Base-by-base conservation (phyloP, 805 yeast species). In the Candida fluviatilis region DNA sequence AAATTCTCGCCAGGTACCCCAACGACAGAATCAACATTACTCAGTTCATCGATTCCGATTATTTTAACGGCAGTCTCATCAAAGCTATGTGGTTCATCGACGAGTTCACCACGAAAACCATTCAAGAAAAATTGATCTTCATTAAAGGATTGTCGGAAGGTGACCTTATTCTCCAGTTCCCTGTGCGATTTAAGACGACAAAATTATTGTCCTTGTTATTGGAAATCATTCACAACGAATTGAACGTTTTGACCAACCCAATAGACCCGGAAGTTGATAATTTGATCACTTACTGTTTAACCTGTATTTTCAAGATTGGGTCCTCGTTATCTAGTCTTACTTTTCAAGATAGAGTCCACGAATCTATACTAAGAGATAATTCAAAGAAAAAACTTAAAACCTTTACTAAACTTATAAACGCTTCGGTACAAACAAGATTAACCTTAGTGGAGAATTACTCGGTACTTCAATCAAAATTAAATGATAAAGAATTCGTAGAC, bases 41-140 rank as follows among this genome's bases (percentile, higher is more conserved):
- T 48, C 82, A 79, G 35, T 75, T 93, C 43, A 73, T 84, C n/a
- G 75, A 77, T 8, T 78, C 88, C 7, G 77, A 73, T 26, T 85
- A 78, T 49, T 91, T 90, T 60, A 84, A 87, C 60, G 90, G 88
- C 46, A 86, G 91, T 36, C 64, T 89, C 35, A 78, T 91, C 36
- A 82, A 84, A 51, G 82, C 95, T 2, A 71, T 91, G 66, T 78
- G 82, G 57, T 82, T 84, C 49, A 59, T 91, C 32, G 97, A 91
- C 53, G 93, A 85, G 40, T 80, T 86, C 44, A 78, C 89, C 7
- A 84, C 95, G 0, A 82, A 84, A 48, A 64, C 81, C 2, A 64
- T 69, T 5, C 72, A 71, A 13, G 97, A 91, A 41, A 83, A 82
- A 50, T 57, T 75, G 17, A 66, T 78, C 1, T 88, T 88, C 53